These are phyloP conservation scores for Exophiala xenobiotica DNA, from an alignment of 2,329 filamentous ascomycete genomes.

Conservation along the genomic window DNA sequence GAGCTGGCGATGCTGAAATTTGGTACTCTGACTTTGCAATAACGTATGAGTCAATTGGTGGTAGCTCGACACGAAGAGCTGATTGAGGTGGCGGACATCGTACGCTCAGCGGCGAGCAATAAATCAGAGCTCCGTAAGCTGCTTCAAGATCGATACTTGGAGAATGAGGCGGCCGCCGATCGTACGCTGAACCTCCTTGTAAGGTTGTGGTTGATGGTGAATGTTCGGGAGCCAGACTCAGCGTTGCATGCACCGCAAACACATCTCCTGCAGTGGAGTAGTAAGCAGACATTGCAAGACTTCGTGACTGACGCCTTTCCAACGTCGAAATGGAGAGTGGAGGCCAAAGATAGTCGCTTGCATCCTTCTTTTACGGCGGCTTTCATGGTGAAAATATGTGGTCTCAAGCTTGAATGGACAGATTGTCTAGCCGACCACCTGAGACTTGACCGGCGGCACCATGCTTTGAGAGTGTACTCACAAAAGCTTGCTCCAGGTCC, in stretches of 20 bases:
- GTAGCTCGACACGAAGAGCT: not conserved
- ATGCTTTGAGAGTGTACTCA: slow-evolving; percentile 8
- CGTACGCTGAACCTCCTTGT: not conserved
- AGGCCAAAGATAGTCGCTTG: slow-evolving; percentile 3
- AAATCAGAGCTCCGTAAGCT: not conserved
- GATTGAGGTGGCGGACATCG: not conserved
- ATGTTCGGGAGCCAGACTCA: not conserved
- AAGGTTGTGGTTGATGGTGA: not conserved
- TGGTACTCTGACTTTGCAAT: not conserved
- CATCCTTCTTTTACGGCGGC: slow-evolving; percentile 11
- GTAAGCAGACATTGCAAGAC: not conserved
- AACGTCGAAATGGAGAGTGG: not conserved
- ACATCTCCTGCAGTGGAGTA: slow-evolving; percentile 6
- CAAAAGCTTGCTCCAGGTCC: slow-evolving; percentile 3
- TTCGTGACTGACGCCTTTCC: slow-evolving; percentile 6
- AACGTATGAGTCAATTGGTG: not conserved
- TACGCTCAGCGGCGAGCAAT: not conserved
- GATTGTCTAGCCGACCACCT: slow-evolving; percentile 9
- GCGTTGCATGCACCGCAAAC: not conserved
- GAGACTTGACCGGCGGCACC: slow-evolving; percentile 5
- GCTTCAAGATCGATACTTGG: not conserved
- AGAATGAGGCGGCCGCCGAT: not conserved
- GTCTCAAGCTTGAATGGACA: slow-evolving; percentile 10
- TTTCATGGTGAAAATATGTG: slow-evolving; percentile 7
- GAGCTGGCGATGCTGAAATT: not conserved